Base-by-base conservation (phyloP, 106 monocot genomes). In the Dendrobium catenatum region DNA sequence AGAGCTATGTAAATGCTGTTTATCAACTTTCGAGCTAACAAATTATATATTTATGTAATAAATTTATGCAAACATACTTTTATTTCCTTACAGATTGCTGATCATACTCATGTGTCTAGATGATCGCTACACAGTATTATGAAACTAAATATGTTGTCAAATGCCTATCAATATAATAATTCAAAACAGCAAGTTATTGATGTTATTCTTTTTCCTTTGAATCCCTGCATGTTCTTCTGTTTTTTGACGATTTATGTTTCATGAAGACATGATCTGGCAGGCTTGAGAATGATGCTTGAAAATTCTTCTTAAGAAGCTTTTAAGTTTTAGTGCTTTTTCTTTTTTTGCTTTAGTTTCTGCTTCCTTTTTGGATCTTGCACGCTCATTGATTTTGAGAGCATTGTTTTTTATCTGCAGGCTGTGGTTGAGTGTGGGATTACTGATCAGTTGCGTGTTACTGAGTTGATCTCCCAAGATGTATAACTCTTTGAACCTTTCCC, bases 381-480 rank as follows among this genome's bases (percentile, higher is more conserved):
- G 24, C 42, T 76, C 1, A 2, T 76, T 46, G 42, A 48, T 76
- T 24, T 48, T 43, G 41, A 41, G 43, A 20, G 44, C 41, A 46
- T 48, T 48, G 27, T 76, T 49, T 76, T 76, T 74, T 43, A 79
- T 80, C n/a, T 94, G 85, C 85, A 95, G 95, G 88, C 84, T 41
- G 89, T 95, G 47, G 58, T 89, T 55, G 95, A 95, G 75, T 81
- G 90, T 85, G 86, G 88, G 20, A 82, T 93, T 33, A 85, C 92
- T 56, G 92, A 95, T 78, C 95, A 95, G 84, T 82, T 89, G 77
- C 95, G 82, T 26, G 89, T 91, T 15, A 82, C 90, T 83, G 95
- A 95, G 74, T 78, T 95, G 72, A 93, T 95, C 72, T 67, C 85
- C 29, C 91, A 89, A 82, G 91, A 93, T 86, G 93, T 93, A 89